Evolutionary conservation across 495 filamentous ascomycete species (phyloP), one percentile per base, ranked within the genome.

Genomic region (Letharia columbiana): DNA sequence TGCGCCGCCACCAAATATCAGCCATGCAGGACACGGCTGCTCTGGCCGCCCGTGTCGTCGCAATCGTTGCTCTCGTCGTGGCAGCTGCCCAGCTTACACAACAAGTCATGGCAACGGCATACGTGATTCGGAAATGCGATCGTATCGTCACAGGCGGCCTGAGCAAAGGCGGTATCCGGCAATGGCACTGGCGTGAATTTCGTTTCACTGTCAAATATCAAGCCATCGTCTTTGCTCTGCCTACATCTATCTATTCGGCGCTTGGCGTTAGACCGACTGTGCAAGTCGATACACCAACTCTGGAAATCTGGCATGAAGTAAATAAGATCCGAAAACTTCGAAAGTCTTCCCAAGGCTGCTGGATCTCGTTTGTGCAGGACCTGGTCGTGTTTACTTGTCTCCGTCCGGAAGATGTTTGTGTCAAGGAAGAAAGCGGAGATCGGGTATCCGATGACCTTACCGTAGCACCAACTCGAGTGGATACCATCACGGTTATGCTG

Each of bases 161-260:
- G 5, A 61, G 57, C 3, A 61, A 61, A 37, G 63, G 67, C 0
- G 67, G 54, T 15, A 49, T 40, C 15, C 65, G 47, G 28, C 58
- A 62, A 40, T 69, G 57, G 63, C 63, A 69, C 52, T 69, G 63
- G 67, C 63, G 59, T 33, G 59, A 69, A 41, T 69, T 69, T 35
- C 44, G 67, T 18, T 69, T 69, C 17, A 62, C 56, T n/a, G 63
- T 69, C 20, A 54, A 66, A 41, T 66, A 69, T 13, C 45, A 66
- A 40, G 45, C 63, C 20, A 54, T 66, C 28, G 18, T 66, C 35
- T 69, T 66, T 40, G 47, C 58, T 20, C 35, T 69, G 39, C 67
- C 63, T 37, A 10, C 44, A 37, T 54, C 57, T 9, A 40, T 69
- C 6, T 66, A 69, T 49, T 33, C 23, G 7, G 49, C 57, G 52